Evolutionary conservation across 371 early-diverging fungal species (phyloP), one percentile per base, ranked within the genome.

Genomic region (Encephalitozoon romaleae): DNA sequence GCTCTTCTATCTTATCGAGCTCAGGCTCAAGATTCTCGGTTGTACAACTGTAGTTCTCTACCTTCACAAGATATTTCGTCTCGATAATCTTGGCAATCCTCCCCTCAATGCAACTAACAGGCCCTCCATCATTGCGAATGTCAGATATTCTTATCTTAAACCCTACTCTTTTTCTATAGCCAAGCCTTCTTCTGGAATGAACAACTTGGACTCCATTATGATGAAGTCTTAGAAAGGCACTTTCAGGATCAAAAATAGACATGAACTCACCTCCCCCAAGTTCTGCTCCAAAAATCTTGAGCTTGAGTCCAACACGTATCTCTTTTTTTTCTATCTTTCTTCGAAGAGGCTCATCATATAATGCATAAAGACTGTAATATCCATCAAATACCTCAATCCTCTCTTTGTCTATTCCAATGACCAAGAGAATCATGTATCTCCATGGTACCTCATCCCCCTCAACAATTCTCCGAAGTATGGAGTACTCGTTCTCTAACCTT

Each of bases 371-470:
- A 30, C 67, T 69, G 64, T 74, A 82, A 52, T 18, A 80, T 18
- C 84, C 84, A 74, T 84, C 84, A 75, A 53, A 84, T 12, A 81
- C 32, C 30, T 75, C 80, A 11, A 80, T 41, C 43, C 9, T 25
- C 9, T 81, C 67, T 5, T 53, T 43, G 2, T 67, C 45, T 26
- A 76, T 72, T 26, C 66, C 49, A 39, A 84, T 25, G 9, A 86
- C 76, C n/a, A 85, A 53, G 12, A 86, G 64, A 52, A 83, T 78
- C 79, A 84, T 81, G 54, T 82, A 84, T 53, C 72, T 79, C 39
- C 63, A 78, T 11, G 82, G 41, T 0, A 74, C 28, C 72, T 82
- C 83, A 66, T 84, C 84, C 23, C 76, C 67, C 67, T 84, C 84
- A 0, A 73, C 66, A 26, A 86, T 84, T 43, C 81, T 66, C 43